Percentiles rank a stretch among this genome's conserved stretches.
phyloP scores from a whole-genome alignment of 371 early-diverging fungal species.

The Haplosporangium sp. region DNA sequence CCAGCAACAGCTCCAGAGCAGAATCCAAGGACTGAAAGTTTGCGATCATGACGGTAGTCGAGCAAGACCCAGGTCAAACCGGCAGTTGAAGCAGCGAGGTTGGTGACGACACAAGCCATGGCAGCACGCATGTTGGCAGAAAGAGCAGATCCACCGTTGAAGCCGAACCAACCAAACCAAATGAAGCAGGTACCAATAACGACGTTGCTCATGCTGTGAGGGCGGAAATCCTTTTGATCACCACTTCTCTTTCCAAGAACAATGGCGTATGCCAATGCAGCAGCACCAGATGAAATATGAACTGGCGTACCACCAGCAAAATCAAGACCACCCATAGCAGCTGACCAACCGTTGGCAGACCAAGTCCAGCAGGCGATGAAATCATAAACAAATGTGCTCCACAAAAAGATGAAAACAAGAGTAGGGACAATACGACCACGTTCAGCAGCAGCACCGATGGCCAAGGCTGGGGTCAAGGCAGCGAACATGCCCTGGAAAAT shows the following conservation, averaged over 20 bases:
- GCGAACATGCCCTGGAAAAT: constrained; percentile 89
- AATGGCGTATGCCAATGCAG: constrained; percentile 88
- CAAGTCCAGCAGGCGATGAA: constrained; percentile 94
- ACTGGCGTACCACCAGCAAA: constrained; percentile 95
- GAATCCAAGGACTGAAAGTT: constrained; percentile 89
- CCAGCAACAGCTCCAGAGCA: constrained; percentile 95
- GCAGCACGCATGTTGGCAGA: constrained; percentile 85
- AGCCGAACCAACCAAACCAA: constrained; percentile 94
- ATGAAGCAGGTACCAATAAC: constrained; percentile 88
- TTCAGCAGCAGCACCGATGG: constrained; percentile 92
- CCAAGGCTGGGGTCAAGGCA: constrained; percentile 89
- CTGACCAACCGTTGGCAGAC: constrained; percentile 86
- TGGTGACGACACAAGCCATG: constrained; percentile 87
- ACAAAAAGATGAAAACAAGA: constrained; percentile 90
- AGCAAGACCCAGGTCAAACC: constrained; percentile 86
- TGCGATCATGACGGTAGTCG: constrained; percentile 81
- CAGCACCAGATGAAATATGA: constrained; percentile 90
- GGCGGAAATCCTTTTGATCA: constrained; percentile 75
- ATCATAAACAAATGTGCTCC: constrained; percentile 92
- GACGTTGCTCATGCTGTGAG: constrained; percentile 92
- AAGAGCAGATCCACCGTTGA: constrained; percentile 90
- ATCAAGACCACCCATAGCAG: constrained; percentile 80
- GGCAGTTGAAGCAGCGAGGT: constrained; percentile 85
- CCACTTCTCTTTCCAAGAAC: constrained; percentile 85
- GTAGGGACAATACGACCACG: constrained; percentile 88